A percentile compares a stretch with the other conserved stretches of the same genome.
Conservation (phyloP, 2,329 filamentous ascomycete genomes). For the Botrytis hyacinthi region DNA sequence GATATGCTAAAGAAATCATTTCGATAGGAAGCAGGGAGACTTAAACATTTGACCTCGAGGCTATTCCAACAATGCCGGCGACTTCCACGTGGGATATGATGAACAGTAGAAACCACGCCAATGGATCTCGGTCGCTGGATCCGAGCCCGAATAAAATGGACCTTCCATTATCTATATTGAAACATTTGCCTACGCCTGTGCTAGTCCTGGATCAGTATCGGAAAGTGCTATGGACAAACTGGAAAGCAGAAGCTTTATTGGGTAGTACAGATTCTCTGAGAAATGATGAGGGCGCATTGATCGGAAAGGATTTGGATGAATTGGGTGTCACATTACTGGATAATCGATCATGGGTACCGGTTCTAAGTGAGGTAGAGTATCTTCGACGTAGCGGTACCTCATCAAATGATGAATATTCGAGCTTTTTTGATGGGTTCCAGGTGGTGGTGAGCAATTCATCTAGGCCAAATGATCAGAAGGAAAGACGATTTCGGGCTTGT, state of each 20-base stretch:
- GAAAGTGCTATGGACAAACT: constrained; percentile 26
- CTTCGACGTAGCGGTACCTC: not conserved
- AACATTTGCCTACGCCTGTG: constrained; percentile 28
- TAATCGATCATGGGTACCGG: constrained; percentile 23
- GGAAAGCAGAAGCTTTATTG: constrained; percentile 23
- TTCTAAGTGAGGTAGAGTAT: constrained; percentile 22
- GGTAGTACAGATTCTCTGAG: constrained; percentile 19
- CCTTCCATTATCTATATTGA: constrained; percentile 29
- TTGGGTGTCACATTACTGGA: constrained; percentile 25
- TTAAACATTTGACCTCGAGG: not conserved
- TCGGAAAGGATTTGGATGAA: constrained; percentile 20
- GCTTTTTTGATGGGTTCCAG: constrained; percentile 16
- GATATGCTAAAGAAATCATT: constrained; percentile 3
- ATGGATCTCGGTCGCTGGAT: not conserved
- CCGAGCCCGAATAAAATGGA: constrained; percentile 17
- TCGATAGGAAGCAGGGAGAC: not conserved
- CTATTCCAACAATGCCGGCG: not conserved
- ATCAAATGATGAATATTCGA: not conserved
- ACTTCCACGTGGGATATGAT: not conserved
- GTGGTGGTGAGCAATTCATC: constrained; percentile 19
- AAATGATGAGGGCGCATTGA: constrained; percentile 7
- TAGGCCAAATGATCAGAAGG: not conserved
- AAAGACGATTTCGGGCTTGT: constrained; percentile 22
- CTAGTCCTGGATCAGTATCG: constrained; percentile 27
- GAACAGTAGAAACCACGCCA: not conserved